Base-by-base conservation (phyloP, 2,329 filamentous ascomycete genomes). In the Curvularia hawaiiensis region DNA sequence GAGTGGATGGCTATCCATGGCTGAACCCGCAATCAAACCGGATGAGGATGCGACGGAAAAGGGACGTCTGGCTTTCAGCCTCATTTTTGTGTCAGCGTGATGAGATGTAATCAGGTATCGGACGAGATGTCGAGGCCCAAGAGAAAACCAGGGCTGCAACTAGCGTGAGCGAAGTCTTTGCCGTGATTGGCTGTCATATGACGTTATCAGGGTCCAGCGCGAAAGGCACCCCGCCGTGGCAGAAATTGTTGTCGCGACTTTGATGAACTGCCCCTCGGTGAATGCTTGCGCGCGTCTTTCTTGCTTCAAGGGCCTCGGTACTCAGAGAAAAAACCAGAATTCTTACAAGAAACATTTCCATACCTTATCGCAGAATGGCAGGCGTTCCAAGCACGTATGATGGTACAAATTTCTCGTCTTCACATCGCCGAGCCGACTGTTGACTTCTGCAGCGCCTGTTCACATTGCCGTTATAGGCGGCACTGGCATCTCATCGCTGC, bases 401-500 rank as follows among this genome's bases (percentile, higher is more conserved):
- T 55, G 70, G 72, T 72, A 44, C 61, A 41, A n/a, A 35, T 18
- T 18, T 47, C 38, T 40, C 31, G n/a, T 39, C 30, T 30, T n/a
- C 44, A 33, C 4, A 30, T 26, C 35, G 7, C 31, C 24, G 14
- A 31, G 2, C 12, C 35, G 40, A 26, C 22, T 44, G 44, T 63
- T 65, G 48, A 70, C 51, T 31, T 18, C 1, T 33, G 26, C 69
- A 82, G 80, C 77, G 55, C 79, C 81, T 40, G 78, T 83, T 61
- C 75, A 75, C 55, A 82, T 83, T 54, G 81, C 80, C 62, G 80
- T 83, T 44, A 83, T 83, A 55, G 81, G 81, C 71, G 95, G 95
- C 69, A 99, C 95, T 39, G 95, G 95, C 53, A 89, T 99, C 62
- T 88, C 90, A 76, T 88, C 91, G 67, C 89, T 99, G 65, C 89